phyloP scores from a whole-genome alignment of 2,329 filamentous ascomycete species.

The Tympanopsis confertula region DNA sequence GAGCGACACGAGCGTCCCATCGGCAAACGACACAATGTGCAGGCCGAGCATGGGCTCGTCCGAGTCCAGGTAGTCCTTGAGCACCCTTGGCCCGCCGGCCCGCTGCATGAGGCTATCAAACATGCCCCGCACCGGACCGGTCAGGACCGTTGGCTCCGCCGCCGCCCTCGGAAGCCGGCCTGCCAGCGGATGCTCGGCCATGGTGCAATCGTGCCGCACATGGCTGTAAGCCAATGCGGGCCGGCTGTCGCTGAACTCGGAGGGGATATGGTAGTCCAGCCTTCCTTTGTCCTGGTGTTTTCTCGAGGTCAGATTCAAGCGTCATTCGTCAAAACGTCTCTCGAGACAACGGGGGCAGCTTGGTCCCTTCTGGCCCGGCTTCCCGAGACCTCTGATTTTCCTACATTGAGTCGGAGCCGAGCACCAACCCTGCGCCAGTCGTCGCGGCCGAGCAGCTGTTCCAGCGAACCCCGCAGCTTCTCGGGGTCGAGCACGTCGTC shows the following conservation, averaged over 20 bases:
- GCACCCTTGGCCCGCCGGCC: conserved; percentile 9
- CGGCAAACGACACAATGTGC: conserved; percentile 26
- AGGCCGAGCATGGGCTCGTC: conserved; percentile 27
- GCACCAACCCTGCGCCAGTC: conserved; percentile 14
- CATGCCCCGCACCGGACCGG: conserved; percentile 10
- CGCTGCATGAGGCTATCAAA: conserved; percentile 10
- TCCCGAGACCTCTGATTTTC: too few relatives aligned
- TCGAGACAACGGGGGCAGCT: too few relatives aligned
- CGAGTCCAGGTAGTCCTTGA: conserved; percentile 21
- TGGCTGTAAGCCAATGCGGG: conserved; percentile 21
- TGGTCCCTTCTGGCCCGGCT: too few relatives aligned
- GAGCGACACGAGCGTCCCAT: conserved; percentile 26
- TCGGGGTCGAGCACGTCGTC: conserved; percentile 13
- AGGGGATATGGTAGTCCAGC: conserved; percentile 28
- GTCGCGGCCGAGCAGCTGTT: conserved; percentile 5
- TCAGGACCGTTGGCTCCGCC: conserved; percentile 10
- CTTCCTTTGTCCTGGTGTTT: conserved; percentile 9
- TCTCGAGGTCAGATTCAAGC: background rate
- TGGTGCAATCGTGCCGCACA: conserved; percentile 12
- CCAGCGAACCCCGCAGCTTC: conserved; percentile 8
- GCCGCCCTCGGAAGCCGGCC: conserved; percentile 13
- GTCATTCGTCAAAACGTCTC: too few relatives aligned
- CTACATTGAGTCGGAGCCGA: conserved; percentile 10
- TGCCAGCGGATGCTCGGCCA: conserved; percentile 20
- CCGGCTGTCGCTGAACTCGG: conserved; percentile 17